Base-by-base conservation (phyloP, 1,284 basidiomycete genomes). In the Cutaneotrichosporon sp. region DNA sequence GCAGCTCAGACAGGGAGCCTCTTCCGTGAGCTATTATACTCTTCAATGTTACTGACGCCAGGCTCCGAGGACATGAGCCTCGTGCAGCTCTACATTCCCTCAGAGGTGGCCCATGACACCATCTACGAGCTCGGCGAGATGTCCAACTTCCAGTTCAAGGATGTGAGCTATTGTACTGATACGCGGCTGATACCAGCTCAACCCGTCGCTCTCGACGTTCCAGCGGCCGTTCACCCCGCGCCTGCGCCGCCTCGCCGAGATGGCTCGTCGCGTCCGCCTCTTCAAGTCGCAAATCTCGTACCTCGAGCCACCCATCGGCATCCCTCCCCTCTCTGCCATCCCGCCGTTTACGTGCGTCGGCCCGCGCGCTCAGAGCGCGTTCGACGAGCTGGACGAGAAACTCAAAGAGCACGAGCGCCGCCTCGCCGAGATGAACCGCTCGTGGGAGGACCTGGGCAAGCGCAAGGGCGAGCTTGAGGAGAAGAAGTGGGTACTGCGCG, bases 151-250 rank as follows among this genome's bases (percentile, higher is more conserved):
- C 93, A 99, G 81, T 97, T 99, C 83, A 97, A 96, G 84, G 96
- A 99, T 82, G 92, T 96, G 70, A 71, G 88, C 82, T 2, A 14
- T 3, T 2, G 1, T 21, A 14, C 18, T 14, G 26, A 40, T 7
- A 31, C 22, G 4, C n/a, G 16, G 21, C 65, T 61, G 13, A 66
- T 60, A 0, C 30, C 77, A 97, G 93, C 84, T 98, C 74, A 98
- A 99, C 81, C 92, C 95, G 18, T 87, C 88, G 65, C 88, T 98
- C 70, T 97, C 96, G 78, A 90, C 96, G 26, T 99, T 99, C 84
- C 97, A 99, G 85, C 92, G 97, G 69, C 94, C 96, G 7, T 99
- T 96, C 78, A 93, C 97, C 65, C 90, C 90, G 53, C 95, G 97
- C 79, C 94, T 99, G 70, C 89, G 96, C 51, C 88, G 92, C 65